A percentile compares a stretch with the other conserved stretches of the same genome.
Evolutionary conservation across 2,329 filamentous ascomycete species (phyloP).

Genomic region (Thermoascus crustaceus): DNA sequence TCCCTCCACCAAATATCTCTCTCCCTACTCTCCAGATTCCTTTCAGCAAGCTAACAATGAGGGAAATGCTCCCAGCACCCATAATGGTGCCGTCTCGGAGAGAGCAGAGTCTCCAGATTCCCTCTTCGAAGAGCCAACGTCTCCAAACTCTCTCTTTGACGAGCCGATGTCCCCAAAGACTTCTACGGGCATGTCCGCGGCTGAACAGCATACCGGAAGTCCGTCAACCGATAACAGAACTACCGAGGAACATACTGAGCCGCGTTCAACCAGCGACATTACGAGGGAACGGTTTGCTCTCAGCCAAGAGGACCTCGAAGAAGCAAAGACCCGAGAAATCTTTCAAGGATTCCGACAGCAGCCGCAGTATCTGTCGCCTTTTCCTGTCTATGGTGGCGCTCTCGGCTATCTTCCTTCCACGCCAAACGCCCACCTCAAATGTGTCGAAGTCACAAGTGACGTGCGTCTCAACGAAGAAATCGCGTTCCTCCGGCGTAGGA

Average conservation of each 20-base stretch:
- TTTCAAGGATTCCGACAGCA: conserved; percentile 13
- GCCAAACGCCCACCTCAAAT: conserved; percentile 21
- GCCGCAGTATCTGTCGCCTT: conserved; percentile 24
- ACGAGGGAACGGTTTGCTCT: conserved; percentile 18
- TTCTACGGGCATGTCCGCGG: no score
- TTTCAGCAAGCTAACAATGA: conserved; percentile 2
- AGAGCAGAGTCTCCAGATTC: conserved; percentile 12
- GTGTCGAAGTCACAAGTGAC: conserved; percentile 15
- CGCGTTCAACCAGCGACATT: conserved; percentile 10
- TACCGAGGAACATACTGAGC: not conserved
- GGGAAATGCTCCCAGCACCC: not conserved
- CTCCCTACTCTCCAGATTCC: conserved; percentile 5
- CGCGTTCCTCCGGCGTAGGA: conserved; percentile 12
- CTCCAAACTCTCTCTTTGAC: conserved; percentile 6
- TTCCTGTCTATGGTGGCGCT: conserved; percentile 17
- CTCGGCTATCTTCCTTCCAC: conserved; percentile 24
- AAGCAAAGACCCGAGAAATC: conserved; percentile 16
- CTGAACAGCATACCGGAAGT: no score
- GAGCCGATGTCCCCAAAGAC: no score
- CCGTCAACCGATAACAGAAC: not conserved
- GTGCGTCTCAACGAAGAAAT: conserved; percentile 17
- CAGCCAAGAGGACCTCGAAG: conserved; percentile 14
- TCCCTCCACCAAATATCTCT: not conserved
- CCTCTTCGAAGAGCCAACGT: conserved; percentile 12
- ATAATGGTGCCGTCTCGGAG: conserved; percentile 5